Percentiles rank a stretch among this genome's conserved stretches.
Conservation (phyloP, 2,329 filamentous ascomycete species). For the Ascochyta koolunga region DNA sequence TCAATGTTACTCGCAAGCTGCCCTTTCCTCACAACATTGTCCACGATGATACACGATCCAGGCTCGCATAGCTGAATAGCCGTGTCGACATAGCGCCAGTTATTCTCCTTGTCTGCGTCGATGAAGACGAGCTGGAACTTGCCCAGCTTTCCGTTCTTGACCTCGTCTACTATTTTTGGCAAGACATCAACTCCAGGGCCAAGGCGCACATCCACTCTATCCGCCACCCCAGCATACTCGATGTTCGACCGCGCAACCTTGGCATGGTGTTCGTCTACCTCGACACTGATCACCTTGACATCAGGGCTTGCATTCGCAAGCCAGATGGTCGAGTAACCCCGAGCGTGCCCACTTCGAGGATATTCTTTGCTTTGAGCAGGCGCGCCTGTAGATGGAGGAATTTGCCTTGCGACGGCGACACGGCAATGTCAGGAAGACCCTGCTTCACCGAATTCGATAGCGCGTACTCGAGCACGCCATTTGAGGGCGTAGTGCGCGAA, state of each 20-base stretch:
- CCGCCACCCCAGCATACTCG: constrained; percentile 47
- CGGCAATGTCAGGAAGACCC: constrained; percentile 45
- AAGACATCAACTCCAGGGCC: constrained; percentile 55
- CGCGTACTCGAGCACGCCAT: constrained; percentile 33
- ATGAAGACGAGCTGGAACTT: constrained; percentile 61
- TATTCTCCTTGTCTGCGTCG: constrained; percentile 59
- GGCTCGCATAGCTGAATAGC: constrained; percentile 51
- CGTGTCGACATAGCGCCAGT: constrained; percentile 57
- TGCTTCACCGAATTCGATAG: constrained; percentile 25
- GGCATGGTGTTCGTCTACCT: constrained; percentile 55
- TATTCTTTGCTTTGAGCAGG: constrained; percentile 33
- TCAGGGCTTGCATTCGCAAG: constrained; percentile 51
- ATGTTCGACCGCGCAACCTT: constrained; percentile 57
- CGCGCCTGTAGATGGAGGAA: constrained; percentile 43
- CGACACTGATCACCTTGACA: constrained; percentile 57
- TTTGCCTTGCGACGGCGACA: constrained; percentile 43
- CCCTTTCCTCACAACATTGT: constrained; percentile 57
- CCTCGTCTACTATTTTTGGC: constrained; percentile 50
- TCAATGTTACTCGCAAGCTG: constrained; percentile 41
- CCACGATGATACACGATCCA: constrained; percentile 55
- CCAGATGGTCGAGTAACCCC: constrained; percentile 63
- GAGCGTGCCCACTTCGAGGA: constrained; percentile 62
- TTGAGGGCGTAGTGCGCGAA: constrained; percentile 29
- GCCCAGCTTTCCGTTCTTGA: constrained; percentile 46
- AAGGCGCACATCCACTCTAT: constrained; percentile 53